phyloP scores from a whole-genome alignment of 352 stramenopile species.

The Blastocystis sp. region DNA sequence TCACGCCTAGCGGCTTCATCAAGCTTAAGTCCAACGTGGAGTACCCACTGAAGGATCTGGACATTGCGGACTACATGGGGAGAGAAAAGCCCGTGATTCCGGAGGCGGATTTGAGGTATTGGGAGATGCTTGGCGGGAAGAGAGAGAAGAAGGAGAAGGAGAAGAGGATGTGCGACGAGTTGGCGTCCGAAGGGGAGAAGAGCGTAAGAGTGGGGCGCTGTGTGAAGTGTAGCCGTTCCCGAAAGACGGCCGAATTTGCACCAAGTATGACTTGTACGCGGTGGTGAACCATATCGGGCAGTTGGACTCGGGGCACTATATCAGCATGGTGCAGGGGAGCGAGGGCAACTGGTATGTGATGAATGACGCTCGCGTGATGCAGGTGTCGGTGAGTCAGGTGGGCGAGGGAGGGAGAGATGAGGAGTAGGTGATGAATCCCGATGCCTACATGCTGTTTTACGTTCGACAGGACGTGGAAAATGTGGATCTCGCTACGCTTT shows the following conservation, averaged over 20 bases:
- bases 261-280: constrained; percentile 90
- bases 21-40: constrained; percentile 92
- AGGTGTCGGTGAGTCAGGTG: constrained; percentile 73
- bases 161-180: constrained; percentile 73
- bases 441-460: constrained; percentile 87
- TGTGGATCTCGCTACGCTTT: constrained; percentile 80
- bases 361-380: constrained; percentile 88
- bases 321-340: constrained; percentile 78
- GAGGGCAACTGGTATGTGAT: constrained; percentile 95
- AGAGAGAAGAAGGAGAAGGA: constrained; percentile 20
- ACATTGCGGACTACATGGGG: constrained; percentile 81
- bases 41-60: constrained; percentile 87
- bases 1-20: constrained; percentile 82
- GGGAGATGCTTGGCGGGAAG: constrained; percentile 77
- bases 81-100: constrained; percentile 72
- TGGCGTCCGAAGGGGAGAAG: constrained; percentile 32
- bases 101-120: constrained; percentile 77
- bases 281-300: constrained; percentile 95
- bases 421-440: constrained; percentile 81
- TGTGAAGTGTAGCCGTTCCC: constrained; percentile 72
- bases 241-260: constrained; percentile 71
- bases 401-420: constrained; percentile 72
- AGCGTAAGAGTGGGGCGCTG: background rate
- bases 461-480: constrained; percentile 83
- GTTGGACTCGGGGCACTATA: constrained; percentile 90